Conservation (phyloP, 2,329 filamentous ascomycete genomes). For the Verticillium longisporum region DNA sequence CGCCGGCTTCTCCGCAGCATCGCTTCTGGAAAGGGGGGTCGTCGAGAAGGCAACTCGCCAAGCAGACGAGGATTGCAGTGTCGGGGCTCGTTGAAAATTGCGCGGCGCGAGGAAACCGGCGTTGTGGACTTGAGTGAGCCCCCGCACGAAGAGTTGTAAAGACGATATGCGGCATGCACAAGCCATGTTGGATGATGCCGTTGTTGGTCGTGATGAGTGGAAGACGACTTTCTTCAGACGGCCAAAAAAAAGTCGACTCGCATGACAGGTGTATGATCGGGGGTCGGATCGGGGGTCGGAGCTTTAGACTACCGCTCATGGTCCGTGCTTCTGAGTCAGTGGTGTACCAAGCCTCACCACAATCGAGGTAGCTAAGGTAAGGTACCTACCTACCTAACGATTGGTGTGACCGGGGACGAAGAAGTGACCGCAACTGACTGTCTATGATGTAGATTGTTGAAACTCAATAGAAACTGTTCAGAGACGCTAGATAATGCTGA, state of each 20-base stretch:
- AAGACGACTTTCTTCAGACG: background rate
- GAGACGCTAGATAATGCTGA: background rate
- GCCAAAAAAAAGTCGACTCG: background rate
- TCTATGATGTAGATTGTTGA: background rate
- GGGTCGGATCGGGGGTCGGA: background rate
- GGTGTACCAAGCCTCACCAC: too few species aligned
- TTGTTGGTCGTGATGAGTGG: background rate
- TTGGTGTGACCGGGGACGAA: background rate
- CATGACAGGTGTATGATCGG: background rate
- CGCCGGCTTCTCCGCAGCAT: constrained; percentile 26
- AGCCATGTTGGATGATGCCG: constrained; percentile 27
- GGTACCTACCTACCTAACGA: too few species aligned
- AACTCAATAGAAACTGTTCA: background rate
- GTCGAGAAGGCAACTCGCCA: background rate
- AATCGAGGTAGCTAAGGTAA: too few species aligned
- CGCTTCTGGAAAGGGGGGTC: background rate
- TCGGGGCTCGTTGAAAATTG: background rate
- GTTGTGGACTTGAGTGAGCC: constrained; percentile 32
- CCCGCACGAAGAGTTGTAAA: constrained; percentile 40
- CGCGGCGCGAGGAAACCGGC: constrained; percentile 8
- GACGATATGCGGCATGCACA: constrained; percentile 40
- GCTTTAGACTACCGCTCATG: background rate
- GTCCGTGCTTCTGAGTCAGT: background rate
- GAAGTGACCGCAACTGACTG: background rate
- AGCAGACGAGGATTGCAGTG: background rate